Conservation (phyloP, 2,329 filamentous ascomycete species). For the Hypoxylon sp. region DNA sequence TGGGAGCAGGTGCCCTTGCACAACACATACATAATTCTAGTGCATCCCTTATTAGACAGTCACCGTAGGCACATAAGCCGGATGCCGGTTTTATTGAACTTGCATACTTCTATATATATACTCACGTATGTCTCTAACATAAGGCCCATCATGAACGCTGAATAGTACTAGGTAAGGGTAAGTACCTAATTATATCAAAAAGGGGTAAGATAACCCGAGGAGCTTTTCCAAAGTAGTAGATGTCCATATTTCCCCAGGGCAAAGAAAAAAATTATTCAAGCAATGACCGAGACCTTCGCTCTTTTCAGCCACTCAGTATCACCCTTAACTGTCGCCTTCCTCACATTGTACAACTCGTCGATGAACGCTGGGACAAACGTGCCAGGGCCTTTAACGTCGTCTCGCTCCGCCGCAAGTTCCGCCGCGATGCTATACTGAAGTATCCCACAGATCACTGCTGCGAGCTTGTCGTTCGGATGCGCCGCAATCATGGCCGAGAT, state of each 20-base stretch:
- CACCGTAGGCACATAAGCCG: not conserved
- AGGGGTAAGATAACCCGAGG: not conserved
- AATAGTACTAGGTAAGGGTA: too few species aligned
- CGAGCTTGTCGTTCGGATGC: conserved; percentile 73
- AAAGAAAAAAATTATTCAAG: conserved; percentile 53
- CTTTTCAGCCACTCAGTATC: conserved; percentile 67
- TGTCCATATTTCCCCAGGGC: conserved; percentile 25
- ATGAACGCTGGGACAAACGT: conserved; percentile 89
- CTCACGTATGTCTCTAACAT: not conserved
- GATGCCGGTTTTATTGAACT: not conserved
- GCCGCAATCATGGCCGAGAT: conserved; percentile 82
- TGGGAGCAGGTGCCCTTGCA: not conserved
- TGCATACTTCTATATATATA: not conserved
- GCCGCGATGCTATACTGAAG: conserved; percentile 83
- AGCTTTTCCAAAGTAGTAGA: not conserved
- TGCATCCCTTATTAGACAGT: not conserved
- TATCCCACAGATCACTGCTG: conserved; percentile 79
- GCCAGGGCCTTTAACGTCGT: conserved; percentile 82
- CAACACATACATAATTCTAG: too few species aligned
- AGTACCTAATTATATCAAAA: not conserved
- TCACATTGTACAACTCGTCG: conserved; percentile 74
- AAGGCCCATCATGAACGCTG: too few species aligned
- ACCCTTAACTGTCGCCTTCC: conserved; percentile 64
- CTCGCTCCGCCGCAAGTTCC: conserved; percentile 75
- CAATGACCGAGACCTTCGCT: conserved; percentile 62